Conservation (phyloP, 164 flowering plant species). For the Vitis rotundifolia region DNA sequence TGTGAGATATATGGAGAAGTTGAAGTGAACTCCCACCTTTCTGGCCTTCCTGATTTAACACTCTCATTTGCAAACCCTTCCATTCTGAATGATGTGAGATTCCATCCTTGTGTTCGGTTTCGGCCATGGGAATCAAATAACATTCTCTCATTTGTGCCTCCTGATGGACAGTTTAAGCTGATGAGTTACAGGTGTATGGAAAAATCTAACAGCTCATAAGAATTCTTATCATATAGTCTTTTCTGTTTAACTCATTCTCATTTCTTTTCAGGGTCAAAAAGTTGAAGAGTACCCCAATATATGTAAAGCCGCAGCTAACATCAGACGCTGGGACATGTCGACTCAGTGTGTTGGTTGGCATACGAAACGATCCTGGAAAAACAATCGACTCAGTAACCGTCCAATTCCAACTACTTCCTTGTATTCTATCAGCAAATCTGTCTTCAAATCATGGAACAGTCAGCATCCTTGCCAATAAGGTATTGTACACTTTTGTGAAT, state of each 20-base stretch:
- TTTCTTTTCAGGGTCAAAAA: slow-evolving; percentile 62
- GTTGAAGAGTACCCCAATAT: slow-evolving; percentile 83
- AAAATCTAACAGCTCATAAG: too few species aligned
- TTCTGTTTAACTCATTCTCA: neutral
- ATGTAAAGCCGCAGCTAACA: slow-evolving; percentile 91
- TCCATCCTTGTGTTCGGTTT: slow-evolving; percentile 96
- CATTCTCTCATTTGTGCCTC: slow-evolving; percentile 92
- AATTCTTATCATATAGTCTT: neutral
- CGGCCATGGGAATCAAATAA: slow-evolving; percentile 98
- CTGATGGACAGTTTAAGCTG: slow-evolving; percentile 94
- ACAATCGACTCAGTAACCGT: slow-evolving; percentile 65
- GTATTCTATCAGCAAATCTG: slow-evolving; percentile 74
- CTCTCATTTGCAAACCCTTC: slow-evolving; percentile 89
- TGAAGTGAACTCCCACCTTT: slow-evolving; percentile 78
- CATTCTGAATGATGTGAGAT: slow-evolving; percentile 84
- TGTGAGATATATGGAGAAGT: slow-evolving; percentile 95
- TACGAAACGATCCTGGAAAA: slow-evolving; percentile 88
- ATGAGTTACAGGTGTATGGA: slow-evolving; percentile 86
- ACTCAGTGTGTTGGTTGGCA: slow-evolving; percentile 78
- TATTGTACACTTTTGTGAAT: too few species aligned
- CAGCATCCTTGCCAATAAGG: slow-evolving; percentile 82
- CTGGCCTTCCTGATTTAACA: slow-evolving; percentile 97
- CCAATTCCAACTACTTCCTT: slow-evolving; percentile 78
- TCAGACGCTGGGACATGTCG: slow-evolving; percentile 86
- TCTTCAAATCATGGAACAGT: slow-evolving; percentile 92